A percentile compares a stretch with the other conserved stretches of the same genome.
phyloP scores from a whole-genome alignment of 768 basidiomycete genomes.

The Galerina sulciceps region DNA sequence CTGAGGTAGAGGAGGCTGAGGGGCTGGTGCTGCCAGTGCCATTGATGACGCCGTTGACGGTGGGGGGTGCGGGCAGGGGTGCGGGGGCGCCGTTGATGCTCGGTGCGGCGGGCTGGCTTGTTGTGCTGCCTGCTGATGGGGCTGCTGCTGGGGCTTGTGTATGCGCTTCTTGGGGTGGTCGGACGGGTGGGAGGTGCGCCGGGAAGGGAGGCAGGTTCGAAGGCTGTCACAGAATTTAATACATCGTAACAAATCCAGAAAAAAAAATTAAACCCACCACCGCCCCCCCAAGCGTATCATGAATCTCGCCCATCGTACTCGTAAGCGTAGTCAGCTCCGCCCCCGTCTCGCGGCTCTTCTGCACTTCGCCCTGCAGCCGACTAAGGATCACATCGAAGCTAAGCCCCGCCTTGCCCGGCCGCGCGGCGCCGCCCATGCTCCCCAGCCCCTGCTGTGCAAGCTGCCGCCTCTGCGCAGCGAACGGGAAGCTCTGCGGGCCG shows the following conservation, averaged over 20 bases:
- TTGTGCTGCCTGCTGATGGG: constrained; percentile 16
- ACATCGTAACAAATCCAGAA: constrained; percentile 1
- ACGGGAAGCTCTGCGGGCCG: constrained; percentile 16
- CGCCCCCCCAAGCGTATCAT: constrained; percentile 86
- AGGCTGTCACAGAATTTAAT: constrained; percentile 45
- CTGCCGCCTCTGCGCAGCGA: constrained; percentile 50
- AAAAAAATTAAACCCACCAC: constrained; percentile 52
- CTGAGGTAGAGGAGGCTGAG: neutral
- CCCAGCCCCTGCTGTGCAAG: constrained; percentile 62
- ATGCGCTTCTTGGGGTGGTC: constrained; percentile 39
- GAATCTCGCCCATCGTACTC: constrained; percentile 86
- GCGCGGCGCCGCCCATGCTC: constrained; percentile 80
- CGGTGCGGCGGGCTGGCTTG: neutral
- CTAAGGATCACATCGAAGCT: constrained; percentile 92
- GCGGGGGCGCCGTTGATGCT: neutral
- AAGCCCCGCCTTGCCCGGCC: constrained; percentile 84
- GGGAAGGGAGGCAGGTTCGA: constrained; percentile 67
- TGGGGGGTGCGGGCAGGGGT: neutral
- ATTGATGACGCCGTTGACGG: too few species aligned
- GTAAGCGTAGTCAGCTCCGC: constrained; percentile 80
- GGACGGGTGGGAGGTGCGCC: constrained; percentile 66
- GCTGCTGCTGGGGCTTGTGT: constrained; percentile 22
- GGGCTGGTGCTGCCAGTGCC: neutral
- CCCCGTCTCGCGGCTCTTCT: constrained; percentile 93
- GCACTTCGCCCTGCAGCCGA: constrained; percentile 90